A percentile compares a stretch with the other conserved stretches of the same genome.
Evolutionary conservation across 1,284 basidiomycete genomes (phyloP).

Genomic region (Wallemia hederae): DNA sequence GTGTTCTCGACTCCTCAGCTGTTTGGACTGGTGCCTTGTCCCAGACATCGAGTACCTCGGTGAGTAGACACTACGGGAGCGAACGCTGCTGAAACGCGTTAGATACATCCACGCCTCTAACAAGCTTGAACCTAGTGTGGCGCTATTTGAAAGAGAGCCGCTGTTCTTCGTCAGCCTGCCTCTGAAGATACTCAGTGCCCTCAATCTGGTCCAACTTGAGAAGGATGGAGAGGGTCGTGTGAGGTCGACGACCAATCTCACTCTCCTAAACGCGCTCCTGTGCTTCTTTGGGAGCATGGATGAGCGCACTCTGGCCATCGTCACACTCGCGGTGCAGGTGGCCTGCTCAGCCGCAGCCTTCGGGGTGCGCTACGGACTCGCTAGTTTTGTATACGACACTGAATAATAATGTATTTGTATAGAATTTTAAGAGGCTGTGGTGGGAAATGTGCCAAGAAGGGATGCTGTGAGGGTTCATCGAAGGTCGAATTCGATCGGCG

Average conservation of each 20-base stretch:
- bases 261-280: not conserved
- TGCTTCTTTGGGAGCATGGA: not conserved
- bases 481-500: not conserved
- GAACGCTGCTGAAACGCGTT: not conserved
- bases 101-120: not conserved
- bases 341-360: not conserved
- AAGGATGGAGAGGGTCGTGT: not conserved
- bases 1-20: slow-evolving; percentile 77
- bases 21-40: slow-evolving; percentile 75
- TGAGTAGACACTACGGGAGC: slow-evolving; percentile 25
- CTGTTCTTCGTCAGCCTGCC: not conserved
- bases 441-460: no score
- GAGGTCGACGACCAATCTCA: not conserved
- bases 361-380: not conserved
- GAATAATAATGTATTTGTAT: not conserved
- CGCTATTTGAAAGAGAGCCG: not conserved
- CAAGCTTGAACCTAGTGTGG: not conserved
- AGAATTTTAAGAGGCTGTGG: no score
- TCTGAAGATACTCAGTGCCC: not conserved
- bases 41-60: slow-evolving; percentile 73
- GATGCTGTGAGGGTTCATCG: not conserved
- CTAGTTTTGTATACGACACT: not conserved
- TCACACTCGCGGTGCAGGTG: not conserved
- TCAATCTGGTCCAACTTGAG: not conserved
- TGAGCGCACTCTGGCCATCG: not conserved